Base-by-base conservation (phyloP, 495 filamentous ascomycete species). In the Tuber borchii region DNA sequence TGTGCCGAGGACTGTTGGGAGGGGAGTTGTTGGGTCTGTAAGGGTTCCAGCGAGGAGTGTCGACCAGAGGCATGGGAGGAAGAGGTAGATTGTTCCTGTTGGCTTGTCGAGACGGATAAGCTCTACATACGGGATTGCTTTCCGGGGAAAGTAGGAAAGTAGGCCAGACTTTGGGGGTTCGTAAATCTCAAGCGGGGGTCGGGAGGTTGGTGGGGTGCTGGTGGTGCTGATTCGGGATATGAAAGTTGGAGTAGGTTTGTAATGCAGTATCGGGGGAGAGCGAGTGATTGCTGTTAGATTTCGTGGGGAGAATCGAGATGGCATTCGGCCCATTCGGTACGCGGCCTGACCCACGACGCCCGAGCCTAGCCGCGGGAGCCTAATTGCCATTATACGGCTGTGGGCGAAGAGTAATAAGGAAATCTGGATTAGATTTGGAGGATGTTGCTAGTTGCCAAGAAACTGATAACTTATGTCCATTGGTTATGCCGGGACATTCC, bases 31-130 rank as follows among this genome's bases (percentile, higher is more conserved):
- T 5, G 93, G 89, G 1, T 83, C 81, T 70, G 86, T 87, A 76
- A 90, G 87, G 14, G 88, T 91, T 46, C 72, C 74, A 9, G 89
- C 90, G 75, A 90, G 84, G 26, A 93, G 88, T 0, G 95, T 97
- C 46, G 93, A 96, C 85, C 95, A 99, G 48, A 96, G 87, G 81
- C 95, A 97, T 22, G 95, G 95, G 82, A 97, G 93, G 87, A 91
- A 97, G 43, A 99, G 91, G 84, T 98, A 98, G 85, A 95, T 94
- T 68, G 95, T 93, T 79, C 95, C 95, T 0, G 93, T 90, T 37
- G 95, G 95, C 85, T 98, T 98, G 85, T 99, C 94, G 78, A 98
- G 89, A 22, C 95, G 91, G 78, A 93, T 87, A 31, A 99, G 88
- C 81, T 99, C 95, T n/a, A 92, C 95, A 81, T 97, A 97, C 3